Conservation (phyloP, 257 asterid species). For the Knoxia roxburghii region DNA sequence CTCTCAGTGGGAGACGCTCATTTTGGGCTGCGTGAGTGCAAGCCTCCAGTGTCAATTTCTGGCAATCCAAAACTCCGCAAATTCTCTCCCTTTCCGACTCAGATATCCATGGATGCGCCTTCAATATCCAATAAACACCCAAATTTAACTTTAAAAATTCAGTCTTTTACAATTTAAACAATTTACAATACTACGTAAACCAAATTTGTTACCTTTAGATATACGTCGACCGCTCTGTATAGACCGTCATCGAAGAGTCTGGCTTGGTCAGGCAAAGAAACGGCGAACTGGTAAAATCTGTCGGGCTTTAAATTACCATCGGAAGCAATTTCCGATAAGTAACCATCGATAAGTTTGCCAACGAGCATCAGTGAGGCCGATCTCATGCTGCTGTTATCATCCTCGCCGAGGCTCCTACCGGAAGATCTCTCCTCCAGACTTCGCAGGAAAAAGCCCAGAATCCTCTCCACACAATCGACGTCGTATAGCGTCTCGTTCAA, state of each 20-base stretch:
- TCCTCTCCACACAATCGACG: conserved; percentile 86
- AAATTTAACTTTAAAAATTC: too few species aligned
- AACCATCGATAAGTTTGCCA: conserved; percentile 92
- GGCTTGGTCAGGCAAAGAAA: conserved; percentile 75
- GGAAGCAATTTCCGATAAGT: conserved; percentile 91
- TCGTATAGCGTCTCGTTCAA: conserved; percentile 86
- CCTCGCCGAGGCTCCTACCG: conserved; percentile 33
- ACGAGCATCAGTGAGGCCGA: conserved; percentile 67
- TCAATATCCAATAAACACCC: background rate
- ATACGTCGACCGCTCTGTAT: conserved; percentile 95
- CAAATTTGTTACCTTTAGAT: conserved; percentile 60
- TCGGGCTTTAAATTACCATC: conserved; percentile 83
- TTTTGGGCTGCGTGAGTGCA: conserved; percentile 99
- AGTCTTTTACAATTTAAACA: too few species aligned
- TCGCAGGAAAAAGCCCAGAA: conserved; percentile 50
- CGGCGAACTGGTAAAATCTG: conserved; percentile 63
- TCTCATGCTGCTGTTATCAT: conserved; percentile 31
- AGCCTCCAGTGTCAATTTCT: conserved; percentile 90
- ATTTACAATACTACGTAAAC: too few species aligned
- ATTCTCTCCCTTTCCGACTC: conserved; percentile 79
- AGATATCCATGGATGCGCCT: conserved; percentile 89
- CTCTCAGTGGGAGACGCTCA: conserved; percentile 87
- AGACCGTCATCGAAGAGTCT: conserved; percentile 90
- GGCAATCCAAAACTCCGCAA: conserved; percentile 77
- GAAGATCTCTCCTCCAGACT: conserved; percentile 47